phyloP scores from a whole-genome alignment of 139 green algal species.

The Closterium sp. region DNA sequence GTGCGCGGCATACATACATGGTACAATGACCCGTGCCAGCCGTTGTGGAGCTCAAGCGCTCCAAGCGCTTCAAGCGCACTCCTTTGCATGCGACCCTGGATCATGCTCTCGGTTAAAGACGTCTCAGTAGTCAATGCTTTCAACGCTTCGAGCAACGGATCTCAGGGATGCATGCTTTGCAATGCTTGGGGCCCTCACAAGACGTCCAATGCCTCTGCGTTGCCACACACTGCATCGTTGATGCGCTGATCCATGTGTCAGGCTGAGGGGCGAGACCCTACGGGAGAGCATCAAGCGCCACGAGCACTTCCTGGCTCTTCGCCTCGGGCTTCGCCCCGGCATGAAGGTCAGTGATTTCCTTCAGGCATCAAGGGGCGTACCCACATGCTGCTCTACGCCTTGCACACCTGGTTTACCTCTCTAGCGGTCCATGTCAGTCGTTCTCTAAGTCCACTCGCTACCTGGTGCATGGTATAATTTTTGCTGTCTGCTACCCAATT shows the following conservation, averaged over 20 bases:
- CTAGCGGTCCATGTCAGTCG: constrained; percentile 56
- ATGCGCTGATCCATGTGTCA: background rate
- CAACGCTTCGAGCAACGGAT: too few species aligned
- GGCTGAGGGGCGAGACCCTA: constrained; percentile 61
- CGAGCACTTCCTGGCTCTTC: constrained; percentile 70
- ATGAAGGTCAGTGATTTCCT: constrained; percentile 43
- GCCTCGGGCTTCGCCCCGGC: constrained; percentile 57
- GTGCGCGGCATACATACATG: too few species aligned
- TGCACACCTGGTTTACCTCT: constrained; percentile 71
- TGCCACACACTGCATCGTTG: too few species aligned
- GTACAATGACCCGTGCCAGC: too few species aligned
- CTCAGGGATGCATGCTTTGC: constrained; percentile 60
- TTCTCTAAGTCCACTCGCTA: constrained; percentile 39
- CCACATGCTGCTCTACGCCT: constrained; percentile 60
- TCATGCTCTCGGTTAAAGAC: too few species aligned
- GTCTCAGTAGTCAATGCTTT: too few species aligned
- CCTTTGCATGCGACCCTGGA: too few species aligned
- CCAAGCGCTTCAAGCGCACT: too few species aligned
- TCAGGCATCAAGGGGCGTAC: background rate
- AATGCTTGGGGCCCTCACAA: background rate
- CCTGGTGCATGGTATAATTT: too few species aligned
- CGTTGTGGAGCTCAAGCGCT: too few species aligned
- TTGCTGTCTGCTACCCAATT: too few species aligned
- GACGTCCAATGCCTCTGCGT: constrained; percentile 63
- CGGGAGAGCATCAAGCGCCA: constrained; percentile 66